These are phyloP conservation scores for Prunus yedoensis DNA, from an alignment of 331 rosid genomes.

Conservation along the genomic window DNA sequence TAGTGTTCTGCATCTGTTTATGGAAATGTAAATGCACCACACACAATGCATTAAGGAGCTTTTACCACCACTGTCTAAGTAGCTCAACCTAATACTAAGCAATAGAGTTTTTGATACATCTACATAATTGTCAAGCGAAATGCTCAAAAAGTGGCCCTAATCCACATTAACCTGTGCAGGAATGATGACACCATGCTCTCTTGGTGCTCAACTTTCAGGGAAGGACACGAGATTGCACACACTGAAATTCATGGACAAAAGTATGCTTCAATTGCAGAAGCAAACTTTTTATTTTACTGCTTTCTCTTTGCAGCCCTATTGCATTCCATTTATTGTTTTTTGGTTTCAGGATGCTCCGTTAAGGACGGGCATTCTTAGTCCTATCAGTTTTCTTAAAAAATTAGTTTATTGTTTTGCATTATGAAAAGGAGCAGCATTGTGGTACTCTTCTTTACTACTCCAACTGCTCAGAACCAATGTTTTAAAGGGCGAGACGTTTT, in stretches of 20 bases:
- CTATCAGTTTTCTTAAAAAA: not conserved
- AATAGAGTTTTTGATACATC: not conserved
- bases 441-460: not conserved
- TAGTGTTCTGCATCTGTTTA: not conserved
- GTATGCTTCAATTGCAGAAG: not conserved
- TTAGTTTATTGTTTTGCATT: not conserved
- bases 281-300: not conserved
- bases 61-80: not conserved
- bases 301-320: conserved; percentile 1
- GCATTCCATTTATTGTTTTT: not conserved
- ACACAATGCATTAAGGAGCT: not conserved
- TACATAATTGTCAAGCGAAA: not conserved
- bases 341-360: not conserved
- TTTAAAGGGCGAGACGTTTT: no score
- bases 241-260: not conserved
- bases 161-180: not conserved
- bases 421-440: not conserved
- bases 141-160: not conserved
- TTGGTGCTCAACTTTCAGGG: not conserved
- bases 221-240: not conserved
- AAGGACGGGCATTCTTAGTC: not conserved
- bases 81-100: not conserved
- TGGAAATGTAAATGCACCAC: not conserved
- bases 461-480: not conserved
- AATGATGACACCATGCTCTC: not conserved